phyloP scores from a whole-genome alignment of 768 basidiomycete species.

The Tricholoma terreum region DNA sequence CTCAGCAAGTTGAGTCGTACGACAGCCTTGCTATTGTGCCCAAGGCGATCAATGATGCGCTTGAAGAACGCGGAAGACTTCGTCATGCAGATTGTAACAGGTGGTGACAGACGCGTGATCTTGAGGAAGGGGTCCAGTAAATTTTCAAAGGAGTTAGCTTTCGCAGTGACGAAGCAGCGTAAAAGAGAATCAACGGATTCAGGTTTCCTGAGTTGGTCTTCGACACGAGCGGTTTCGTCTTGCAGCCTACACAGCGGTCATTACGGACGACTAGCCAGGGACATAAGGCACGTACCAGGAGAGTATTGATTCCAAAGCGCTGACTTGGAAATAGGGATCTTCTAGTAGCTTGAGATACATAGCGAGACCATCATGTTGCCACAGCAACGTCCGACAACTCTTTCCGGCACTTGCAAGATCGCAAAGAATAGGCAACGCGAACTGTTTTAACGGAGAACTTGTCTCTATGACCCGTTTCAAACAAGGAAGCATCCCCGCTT shows the following conservation, averaged over 20 bases:
- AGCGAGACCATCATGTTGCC: conserved; percentile 89
- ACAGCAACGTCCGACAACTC: conserved; percentile 82
- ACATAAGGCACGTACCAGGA: conserved; percentile 64
- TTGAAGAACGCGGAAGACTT: conserved; percentile 80
- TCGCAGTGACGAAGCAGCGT: conserved; percentile 77
- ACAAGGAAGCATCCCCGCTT: conserved; percentile 91
- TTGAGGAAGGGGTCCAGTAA: conserved; percentile 91
- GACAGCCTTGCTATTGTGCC: conserved; percentile 71
- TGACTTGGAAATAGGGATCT: conserved; percentile 91
- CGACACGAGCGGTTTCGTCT: conserved; percentile 92
- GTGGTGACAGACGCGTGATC: conserved; percentile 77
- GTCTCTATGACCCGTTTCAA: conserved; percentile 86
- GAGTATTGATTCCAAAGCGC: conserved; percentile 84
- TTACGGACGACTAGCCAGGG: background rate
- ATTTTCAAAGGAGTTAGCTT: conserved; percentile 89
- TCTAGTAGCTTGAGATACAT: conserved; percentile 77
- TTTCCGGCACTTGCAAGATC: conserved; percentile 95
- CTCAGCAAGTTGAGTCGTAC: conserved; percentile 88
- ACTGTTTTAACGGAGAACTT: conserved; percentile 92
- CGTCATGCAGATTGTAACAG: conserved; percentile 73
- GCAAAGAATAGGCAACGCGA: conserved; percentile 94
- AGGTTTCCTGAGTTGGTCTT: conserved; percentile 76
- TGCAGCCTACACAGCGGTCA: conserved; percentile 60
- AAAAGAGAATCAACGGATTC: conserved; percentile 66
- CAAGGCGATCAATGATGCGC: conserved; percentile 80